Evolutionary conservation across 2,329 filamentous ascomycete species (phyloP).

Genomic region (Penicillium sp.): DNA sequence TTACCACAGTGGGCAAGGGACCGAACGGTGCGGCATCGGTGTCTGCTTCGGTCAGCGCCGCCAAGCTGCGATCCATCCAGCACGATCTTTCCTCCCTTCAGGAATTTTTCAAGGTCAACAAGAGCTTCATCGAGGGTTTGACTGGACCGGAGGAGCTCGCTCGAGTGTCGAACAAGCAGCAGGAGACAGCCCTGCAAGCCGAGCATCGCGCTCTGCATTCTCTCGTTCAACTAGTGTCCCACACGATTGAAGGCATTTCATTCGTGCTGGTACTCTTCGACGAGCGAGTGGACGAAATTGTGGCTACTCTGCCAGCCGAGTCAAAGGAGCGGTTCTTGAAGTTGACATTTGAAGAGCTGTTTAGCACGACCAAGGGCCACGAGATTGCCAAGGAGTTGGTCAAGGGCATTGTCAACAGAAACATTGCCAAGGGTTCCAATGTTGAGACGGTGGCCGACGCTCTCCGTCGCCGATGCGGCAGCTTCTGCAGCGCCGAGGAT

Average conservation of each 20-base stretch:
- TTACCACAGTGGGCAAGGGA: conserved; percentile 61
- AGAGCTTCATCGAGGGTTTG: conserved; percentile 86
- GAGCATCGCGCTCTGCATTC: conserved; percentile 92
- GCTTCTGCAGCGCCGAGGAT: conserved; percentile 96
- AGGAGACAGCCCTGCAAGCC: conserved; percentile 87
- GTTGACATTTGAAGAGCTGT: conserved; percentile 85
- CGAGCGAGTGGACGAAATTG: conserved; percentile 87
- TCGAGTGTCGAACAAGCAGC: conserved; percentile 76
- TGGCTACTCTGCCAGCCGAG: conserved; percentile 70
- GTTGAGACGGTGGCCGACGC: conserved; percentile 97
- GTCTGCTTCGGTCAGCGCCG: conserved; percentile 64
- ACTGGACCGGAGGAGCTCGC: conserved; percentile 87
- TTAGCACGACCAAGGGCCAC: conserved; percentile 75
- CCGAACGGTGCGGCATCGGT: conserved; percentile 66
- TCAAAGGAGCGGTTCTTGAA: conserved; percentile 70
- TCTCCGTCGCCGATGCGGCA: conserved; percentile 87
- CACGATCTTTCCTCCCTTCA: conserved; percentile 76
- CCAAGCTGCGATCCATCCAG: conserved; percentile 76
- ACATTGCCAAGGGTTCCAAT: conserved; percentile 94
- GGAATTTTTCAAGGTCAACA: conserved; percentile 84
- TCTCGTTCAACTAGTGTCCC: conserved; percentile 79
- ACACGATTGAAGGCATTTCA: conserved; percentile 93
- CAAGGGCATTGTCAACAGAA: conserved; percentile 96
- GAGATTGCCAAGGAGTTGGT: conserved; percentile 92
- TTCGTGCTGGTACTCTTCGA: conserved; percentile 95